Base-by-base conservation (phyloP, 23 red algal species). In the Gracilaria domingensis region DNA sequence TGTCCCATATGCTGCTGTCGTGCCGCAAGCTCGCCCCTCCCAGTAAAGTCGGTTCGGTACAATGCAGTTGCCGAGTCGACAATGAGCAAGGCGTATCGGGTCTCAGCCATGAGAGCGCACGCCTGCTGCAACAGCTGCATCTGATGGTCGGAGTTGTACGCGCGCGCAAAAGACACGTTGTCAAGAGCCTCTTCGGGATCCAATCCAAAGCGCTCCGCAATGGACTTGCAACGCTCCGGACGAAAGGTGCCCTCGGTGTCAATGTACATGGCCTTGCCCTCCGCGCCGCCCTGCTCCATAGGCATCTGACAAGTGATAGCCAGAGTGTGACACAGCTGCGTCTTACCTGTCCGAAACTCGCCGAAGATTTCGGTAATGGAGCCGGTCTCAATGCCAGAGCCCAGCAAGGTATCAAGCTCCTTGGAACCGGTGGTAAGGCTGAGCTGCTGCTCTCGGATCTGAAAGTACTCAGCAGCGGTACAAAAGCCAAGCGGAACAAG, bases 171-270 rank as follows among this genome's bases (percentile, higher is more conserved):
- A 39, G 93, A 93, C 21, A 99, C 91, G 74, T 99, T 99, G 40
- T 99, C 93, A 55, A 99, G 82, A 28, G 95, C 97, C 74, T 95
- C 97, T n/a, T 95, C 69, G 26, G 90, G 84, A 72, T 99, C 83
- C 35, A 99, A 67, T 34, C 90, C 88, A 76, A 88, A 99, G 21
- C 97, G 82, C 67, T 96, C 97, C 39, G 97, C 93, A 37, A 99
- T 94, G 12, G 88, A 61, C 23, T 95, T 93, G 62, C 95, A 89
- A 24, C 97, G 85, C 83, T 99, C 97, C 17, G 97, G 97, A 26
- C 97, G 90, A 66, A 99, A 99, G 33, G 97, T 99, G 72, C 97
- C 97, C 75, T 99, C 97, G 12, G 94, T 85, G 35, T 99, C 97
- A 49, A 99, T 99, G 69, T 99, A 99, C 47, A 99, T 78, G 13